Evolutionary conservation across 169 alveolate species (phyloP), one percentile per base, ranked within the genome.

Genomic region (Eimeria acervulina): DNA sequence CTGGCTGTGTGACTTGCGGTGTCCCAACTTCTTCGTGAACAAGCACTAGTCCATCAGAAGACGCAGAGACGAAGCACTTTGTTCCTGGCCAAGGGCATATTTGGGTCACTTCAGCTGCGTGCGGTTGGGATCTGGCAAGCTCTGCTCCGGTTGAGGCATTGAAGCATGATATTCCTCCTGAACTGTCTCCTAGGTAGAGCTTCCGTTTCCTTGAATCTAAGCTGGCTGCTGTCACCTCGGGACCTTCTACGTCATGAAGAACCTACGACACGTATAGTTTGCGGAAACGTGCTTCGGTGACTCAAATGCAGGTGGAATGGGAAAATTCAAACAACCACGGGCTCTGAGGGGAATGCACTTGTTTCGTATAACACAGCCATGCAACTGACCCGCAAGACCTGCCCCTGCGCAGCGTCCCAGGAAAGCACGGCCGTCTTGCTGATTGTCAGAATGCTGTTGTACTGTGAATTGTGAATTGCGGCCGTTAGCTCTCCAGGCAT

Each of bases 11-110:
- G 51, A 59, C 93, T 36, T 52, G 66, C 93, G 93, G 76, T 85
- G 61, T 52, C 38, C 80, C 78, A 85, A 59, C 81, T 91, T 91
- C 90, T 59, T 91, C 95, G 52, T 91, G 95, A 52, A 91, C 90
- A 52, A 91, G 90, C 70, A 91, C 78, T 13, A 91, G 91, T 13
- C 95, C 95, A 28, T 91, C 95, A 38, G 91, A 76, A 72, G 95
- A 91, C 52, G 91, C 95, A 7, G 95, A 91, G 70, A 91, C 80
- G 70, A 91, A 91, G 68, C 78, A 52, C n/a, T 52, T 52, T 21
- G 95, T 72, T n/a, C 90, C 83, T 21, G 63, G 63, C 95, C 95
- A 91, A 28, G 76, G 72, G 55, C 84, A 55, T 26, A 91, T 38
- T 12, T 52, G 95, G 51, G 90, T 72, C 33, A 91, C 83, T 61